These are phyloP conservation scores for Cryphonectria parasitica DNA, from an alignment of 2,329 filamentous ascomycete genomes.

Conservation along the genomic window DNA sequence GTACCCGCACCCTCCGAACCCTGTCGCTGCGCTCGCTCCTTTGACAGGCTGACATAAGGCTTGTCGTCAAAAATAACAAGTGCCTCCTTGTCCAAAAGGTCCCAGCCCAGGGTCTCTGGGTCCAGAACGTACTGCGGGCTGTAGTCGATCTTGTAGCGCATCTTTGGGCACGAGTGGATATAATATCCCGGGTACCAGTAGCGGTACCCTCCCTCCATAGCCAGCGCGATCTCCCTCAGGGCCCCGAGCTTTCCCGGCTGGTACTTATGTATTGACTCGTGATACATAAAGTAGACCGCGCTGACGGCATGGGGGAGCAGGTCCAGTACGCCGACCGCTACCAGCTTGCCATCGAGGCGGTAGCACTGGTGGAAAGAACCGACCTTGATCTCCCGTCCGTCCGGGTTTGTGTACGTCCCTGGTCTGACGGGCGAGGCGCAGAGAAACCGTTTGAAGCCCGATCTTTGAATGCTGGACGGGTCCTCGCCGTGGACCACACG, in stretches of 20 bases:
- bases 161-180: conserved; percentile 80
- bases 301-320: conserved; percentile 77
- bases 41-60: conserved; percentile 57
- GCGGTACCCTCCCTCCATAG: conserved; percentile 68
- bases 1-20: conserved; percentile 29
- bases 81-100: conserved; percentile 57
- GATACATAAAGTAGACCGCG: conserved; percentile 82
- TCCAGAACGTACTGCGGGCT: conserved; percentile 75
- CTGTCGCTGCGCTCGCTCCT: conserved; percentile 33
- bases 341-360: conserved; percentile 72
- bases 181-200: conserved; percentile 85
- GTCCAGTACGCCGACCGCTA: conserved; percentile 78
- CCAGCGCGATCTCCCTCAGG: conserved; percentile 71
- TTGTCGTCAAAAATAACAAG: conserved; percentile 56
- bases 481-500: conserved; percentile 71
- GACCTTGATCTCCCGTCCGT: conserved; percentile 58
- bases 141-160: conserved; percentile 85
- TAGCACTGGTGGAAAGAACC: conserved; percentile 86
- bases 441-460: conserved; percentile 72
- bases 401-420: conserved; percentile 45
- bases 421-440: conserved; percentile 70
- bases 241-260: conserved; percentile 77
- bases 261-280: conserved; percentile 71
- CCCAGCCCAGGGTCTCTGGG: conserved; percentile 66
- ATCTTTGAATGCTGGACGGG: conserved; percentile 58